Base-by-base conservation (phyloP, 768 basidiomycete species). In the Amanita molliuscula region DNA sequence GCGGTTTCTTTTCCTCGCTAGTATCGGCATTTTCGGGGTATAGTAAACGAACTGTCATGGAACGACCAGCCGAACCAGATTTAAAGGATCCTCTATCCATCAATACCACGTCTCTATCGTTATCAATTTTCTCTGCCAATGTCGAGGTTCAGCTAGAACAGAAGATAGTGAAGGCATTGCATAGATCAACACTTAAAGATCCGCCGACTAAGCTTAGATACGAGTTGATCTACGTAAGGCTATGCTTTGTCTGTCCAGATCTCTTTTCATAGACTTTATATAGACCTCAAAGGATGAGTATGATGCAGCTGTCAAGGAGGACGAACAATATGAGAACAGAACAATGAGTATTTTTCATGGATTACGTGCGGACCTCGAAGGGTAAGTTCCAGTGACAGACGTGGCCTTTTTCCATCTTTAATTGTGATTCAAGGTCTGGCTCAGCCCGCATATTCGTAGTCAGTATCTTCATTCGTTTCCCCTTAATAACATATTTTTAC, bases 121-220 rank as follows among this genome's bases (percentile, higher is more conserved):
- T 88, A 48, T 75, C 79, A 1, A 75, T 87, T 37, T 86, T 81
- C 59, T 74, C 81, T 7, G 84, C 82, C 2, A 73, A 81, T 33
- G 75, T 88, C 11, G 73, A 74, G 40, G 82, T 89, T 16, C 72
- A 66, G 37, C 62, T 88, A 15, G 79, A 79, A 54, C 74, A 77
- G 63, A 87, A 84, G 59, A 67, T 85, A 43, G 70, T 77, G 1
- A 63, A 69, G 7, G 95, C 97, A 63, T 69, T 98, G 29, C 76
- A 86, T 52, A 74, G 95, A 52, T 88, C 91, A 0, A 99, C 94
- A 9, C 97, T 97, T 76, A 99, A 99, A 72, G 83, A 88, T 48
- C 87, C 90, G 0, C 95, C 95, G 0, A 68, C 66, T 4, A 76
- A 70, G 46, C 76, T 93, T 61, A 81, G 74, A 49, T 86, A 88